Conservation (phyloP, 2,329 filamentous ascomycete genomes). For the Mycocentrospora acerina region DNA sequence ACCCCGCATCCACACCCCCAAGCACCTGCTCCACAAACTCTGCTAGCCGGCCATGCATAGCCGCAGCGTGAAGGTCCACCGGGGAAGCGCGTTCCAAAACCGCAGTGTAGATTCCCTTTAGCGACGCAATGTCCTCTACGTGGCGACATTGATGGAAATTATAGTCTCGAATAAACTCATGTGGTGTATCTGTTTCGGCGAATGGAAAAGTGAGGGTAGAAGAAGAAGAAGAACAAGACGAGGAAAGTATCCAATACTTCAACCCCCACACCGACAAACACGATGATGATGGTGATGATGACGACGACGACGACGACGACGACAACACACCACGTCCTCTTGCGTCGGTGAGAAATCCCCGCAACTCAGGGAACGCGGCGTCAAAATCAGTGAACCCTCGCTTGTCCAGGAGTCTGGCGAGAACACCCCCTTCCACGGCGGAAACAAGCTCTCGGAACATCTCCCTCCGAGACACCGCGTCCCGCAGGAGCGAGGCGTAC, state of each 20-base stretch:
- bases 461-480: too few species aligned
- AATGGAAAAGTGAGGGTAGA: too few species aligned
- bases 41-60: constrained; percentile 2
- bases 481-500: too few species aligned
- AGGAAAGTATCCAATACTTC: too few species aligned
- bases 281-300: constrained; percentile 9
- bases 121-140: constrained; percentile 10
- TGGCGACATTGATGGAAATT: constrained; percentile 11
- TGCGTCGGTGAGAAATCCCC: neutral
- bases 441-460: too few species aligned
- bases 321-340: constrained; percentile 11
- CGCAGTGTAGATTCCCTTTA: constrained; percentile 16
- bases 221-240: too few species aligned
- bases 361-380: constrained; percentile 5
- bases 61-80: constrained; percentile 13
- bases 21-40: constrained; percentile 5
- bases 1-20: neutral
- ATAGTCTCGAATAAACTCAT: too few species aligned
- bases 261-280: too few species aligned
- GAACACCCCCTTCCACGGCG: too few species aligned
- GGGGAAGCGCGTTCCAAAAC: constrained; percentile 7
- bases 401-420: too few species aligned
- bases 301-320: constrained; percentile 8
- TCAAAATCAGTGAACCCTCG: too few species aligned
- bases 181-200: constrained; percentile 29